phyloP scores from a whole-genome alignment of 345 rosid genomes.

The Citrus glauca region DNA sequence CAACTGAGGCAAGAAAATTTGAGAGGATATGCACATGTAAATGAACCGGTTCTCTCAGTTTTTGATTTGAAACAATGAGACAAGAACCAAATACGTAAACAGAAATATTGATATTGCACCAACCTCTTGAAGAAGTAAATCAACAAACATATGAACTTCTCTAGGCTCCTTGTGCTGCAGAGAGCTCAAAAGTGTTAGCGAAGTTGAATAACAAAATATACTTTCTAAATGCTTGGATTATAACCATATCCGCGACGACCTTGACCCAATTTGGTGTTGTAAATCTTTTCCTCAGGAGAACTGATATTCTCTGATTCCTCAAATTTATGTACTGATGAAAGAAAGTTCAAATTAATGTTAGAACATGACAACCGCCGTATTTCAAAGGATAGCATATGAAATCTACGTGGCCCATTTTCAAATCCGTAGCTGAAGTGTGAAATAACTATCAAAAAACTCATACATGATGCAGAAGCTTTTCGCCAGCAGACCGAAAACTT shows the following conservation, averaged over 20 bases:
- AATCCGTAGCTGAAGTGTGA: background rate
- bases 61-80: background rate
- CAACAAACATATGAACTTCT: slow-evolving; percentile 97
- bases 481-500: slow-evolving; percentile 71
- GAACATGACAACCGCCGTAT: background rate
- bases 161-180: slow-evolving; percentile 98
- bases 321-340: slow-evolving; percentile 63
- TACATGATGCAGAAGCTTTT: slow-evolving; percentile 87
- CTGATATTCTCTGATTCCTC: slow-evolving; percentile 79
- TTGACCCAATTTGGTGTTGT: slow-evolving; percentile 96
- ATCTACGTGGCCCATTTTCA: background rate
- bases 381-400: background rate
- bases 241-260: slow-evolving; percentile 39
- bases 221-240: slow-evolving; percentile 1
- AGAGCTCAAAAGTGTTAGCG: slow-evolving; percentile 24
- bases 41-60: background rate
- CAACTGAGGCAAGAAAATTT: slow-evolving; percentile 40
- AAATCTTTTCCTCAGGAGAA: slow-evolving; percentile 87
- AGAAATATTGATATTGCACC: slow-evolving; percentile 6
- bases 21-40: slow-evolving; percentile 4
- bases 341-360: slow-evolving; percentile 1
- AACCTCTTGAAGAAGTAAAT: slow-evolving; percentile 92
- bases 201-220: slow-evolving; percentile 6
- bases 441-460: background rate
- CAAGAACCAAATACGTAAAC: background rate